Percentiles rank a stretch among this genome's conserved stretches.
Evolutionary conservation across 306 rosid genomes (phyloP).

Genomic region (Acacia confusa): DNA sequence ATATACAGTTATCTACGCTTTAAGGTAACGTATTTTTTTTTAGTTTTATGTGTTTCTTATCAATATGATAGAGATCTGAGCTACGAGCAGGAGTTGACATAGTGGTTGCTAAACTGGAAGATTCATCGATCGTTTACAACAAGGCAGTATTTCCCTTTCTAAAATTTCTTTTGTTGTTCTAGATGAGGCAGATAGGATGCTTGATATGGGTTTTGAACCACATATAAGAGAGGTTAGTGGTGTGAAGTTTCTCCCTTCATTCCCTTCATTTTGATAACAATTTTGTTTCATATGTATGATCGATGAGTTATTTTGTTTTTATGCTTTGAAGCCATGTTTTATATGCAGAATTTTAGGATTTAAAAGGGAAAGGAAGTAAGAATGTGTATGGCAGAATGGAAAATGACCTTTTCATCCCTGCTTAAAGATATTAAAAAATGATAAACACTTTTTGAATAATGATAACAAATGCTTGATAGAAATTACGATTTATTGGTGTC

Average conservation of each 20-base stretch:
- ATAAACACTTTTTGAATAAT: not conserved
- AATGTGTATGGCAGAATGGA: not conserved
- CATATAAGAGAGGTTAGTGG: slow-evolving; percentile 75
- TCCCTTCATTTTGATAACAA: not conserved
- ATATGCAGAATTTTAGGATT: not conserved
- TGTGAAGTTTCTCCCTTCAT: slow-evolving; percentile 6
- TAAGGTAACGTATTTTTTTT: not conserved
- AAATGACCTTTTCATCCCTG: not conserved
- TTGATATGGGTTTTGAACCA: slow-evolving; percentile 94
- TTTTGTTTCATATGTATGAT: slow-evolving; percentile 16
- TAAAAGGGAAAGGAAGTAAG: not conserved
- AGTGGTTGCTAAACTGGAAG: slow-evolving; percentile 88
- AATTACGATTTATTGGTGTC: not conserved
- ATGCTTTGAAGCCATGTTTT: not conserved
- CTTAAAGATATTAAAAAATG: not conserved
- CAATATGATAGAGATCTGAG: slow-evolving; percentile 66
- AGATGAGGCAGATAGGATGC: slow-evolving; percentile 94
- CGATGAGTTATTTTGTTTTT: not conserved
- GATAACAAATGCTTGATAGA: not conserved
- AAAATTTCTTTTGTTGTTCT: slow-evolving; percentile 82
- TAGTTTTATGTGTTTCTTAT: slow-evolving; percentile 26
- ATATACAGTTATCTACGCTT: not conserved
- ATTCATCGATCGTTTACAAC: slow-evolving; percentile 85
- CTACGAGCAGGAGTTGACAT: slow-evolving; percentile 78
- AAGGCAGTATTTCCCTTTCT: slow-evolving; percentile 76